Percentiles rank a stretch among this genome's conserved stretches.
Conservation (phyloP, 495 filamentous ascomycete genomes). For the Penicillium soppii region DNA sequence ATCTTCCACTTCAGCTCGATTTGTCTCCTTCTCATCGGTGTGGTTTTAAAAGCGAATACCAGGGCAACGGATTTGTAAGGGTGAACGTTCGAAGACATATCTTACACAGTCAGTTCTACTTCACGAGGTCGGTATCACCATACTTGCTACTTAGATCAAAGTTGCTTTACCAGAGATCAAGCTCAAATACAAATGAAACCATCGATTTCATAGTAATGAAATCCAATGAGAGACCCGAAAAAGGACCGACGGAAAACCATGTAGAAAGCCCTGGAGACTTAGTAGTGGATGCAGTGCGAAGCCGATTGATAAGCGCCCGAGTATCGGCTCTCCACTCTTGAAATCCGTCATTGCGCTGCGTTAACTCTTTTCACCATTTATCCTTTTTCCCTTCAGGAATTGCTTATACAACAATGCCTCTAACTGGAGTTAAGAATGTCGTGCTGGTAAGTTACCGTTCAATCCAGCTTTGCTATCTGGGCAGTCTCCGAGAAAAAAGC, state of each 20-base stretch:
- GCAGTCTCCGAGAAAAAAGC: neutral
- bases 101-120: too few species aligned
- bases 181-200: neutral
- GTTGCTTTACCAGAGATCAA: neutral
- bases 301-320: conserved; percentile 47
- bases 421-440: conserved; percentile 53
- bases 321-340: conserved; percentile 29
- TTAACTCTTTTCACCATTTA: too few species aligned
- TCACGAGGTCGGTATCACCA: neutral
- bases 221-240: too few species aligned
- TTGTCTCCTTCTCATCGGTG: neutral
- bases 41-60: conserved; percentile 7
- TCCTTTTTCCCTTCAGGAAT: neutral
- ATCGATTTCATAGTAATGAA: too few species aligned
- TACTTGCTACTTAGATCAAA: conserved; percentile 1
- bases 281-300: too few species aligned
- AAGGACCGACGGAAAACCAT: neutral
- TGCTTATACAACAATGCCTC: conserved; percentile 35
- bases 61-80: neutral
- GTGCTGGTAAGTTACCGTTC: conserved; percentile 38
- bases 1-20: neutral
- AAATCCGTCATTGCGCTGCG: neutral
- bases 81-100: conserved; percentile 1
- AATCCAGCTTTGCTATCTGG: neutral
- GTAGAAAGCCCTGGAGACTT: too few species aligned